Percentiles rank a stretch among this genome's conserved stretches.
Conservation (phyloP, 2,329 filamentous ascomycete species). For the Alternaria arbusti region DNA sequence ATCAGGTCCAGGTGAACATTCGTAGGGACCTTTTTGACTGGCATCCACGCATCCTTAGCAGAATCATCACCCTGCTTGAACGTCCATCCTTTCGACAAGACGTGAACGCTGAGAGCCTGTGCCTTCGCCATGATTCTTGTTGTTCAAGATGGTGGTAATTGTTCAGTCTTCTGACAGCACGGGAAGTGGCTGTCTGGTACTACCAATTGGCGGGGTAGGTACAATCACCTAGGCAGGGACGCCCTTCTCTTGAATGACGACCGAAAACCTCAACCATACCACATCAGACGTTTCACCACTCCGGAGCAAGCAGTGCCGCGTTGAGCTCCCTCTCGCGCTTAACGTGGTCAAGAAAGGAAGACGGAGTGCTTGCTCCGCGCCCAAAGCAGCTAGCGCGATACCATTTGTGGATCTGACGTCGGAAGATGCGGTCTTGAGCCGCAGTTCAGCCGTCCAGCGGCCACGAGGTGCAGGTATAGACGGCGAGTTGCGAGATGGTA, state of each 20-base stretch:
- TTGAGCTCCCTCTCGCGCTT: slow-evolving; percentile 34
- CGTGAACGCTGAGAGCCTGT: slow-evolving; percentile 32
- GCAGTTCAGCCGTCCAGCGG: slow-evolving; percentile 13
- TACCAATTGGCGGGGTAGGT: slow-evolving; percentile 16
- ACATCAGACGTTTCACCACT: slow-evolving; percentile 29
- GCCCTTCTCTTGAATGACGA: slow-evolving; percentile 15
- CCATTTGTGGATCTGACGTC: slow-evolving; percentile 13
- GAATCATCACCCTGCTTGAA: slow-evolving; percentile 55
- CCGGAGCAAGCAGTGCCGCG: slow-evolving; percentile 36
- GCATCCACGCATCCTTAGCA: slow-evolving; percentile 51
- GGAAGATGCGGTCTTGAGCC: slow-evolving; percentile 28
- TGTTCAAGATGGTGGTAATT: background rate
- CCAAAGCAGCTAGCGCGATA: slow-evolving; percentile 24
- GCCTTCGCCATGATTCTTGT: slow-evolving; percentile 33
- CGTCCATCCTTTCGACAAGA: slow-evolving; percentile 51
- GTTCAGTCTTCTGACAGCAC: slow-evolving; percentile 4
- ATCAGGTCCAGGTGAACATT: slow-evolving; percentile 58
- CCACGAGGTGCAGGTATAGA: slow-evolving; percentile 19
- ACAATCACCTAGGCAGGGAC: too few relatives aligned
- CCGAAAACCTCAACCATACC: slow-evolving; percentile 23
- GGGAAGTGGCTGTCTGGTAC: background rate
- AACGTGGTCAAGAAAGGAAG: slow-evolving; percentile 22
- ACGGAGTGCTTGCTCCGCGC: slow-evolving; percentile 26
- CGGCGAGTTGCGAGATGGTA: slow-evolving; percentile 16
- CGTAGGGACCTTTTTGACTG: slow-evolving; percentile 54